Conservation (phyloP, 2,329 filamentous ascomycete species). For the Arthrobotrys iridis region DNA sequence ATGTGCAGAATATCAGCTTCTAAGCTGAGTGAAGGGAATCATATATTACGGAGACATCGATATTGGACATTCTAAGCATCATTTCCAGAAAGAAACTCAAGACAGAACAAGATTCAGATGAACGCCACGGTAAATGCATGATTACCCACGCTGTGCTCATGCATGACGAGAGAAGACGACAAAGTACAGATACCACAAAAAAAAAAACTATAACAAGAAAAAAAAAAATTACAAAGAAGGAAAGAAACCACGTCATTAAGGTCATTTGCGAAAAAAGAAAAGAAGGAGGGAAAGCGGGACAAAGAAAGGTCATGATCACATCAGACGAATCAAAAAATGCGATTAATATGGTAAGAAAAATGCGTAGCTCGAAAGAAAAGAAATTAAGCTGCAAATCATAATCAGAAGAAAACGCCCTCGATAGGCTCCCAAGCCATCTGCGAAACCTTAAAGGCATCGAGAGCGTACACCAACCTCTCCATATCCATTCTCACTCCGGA, state of each 20-base stretch:
- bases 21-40: background rate
- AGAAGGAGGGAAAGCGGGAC: background rate
- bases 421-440: conserved; percentile 48
- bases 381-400: background rate
- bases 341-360: background rate
- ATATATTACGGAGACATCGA: background rate
- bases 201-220: conserved; percentile 2
- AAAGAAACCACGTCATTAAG: conserved; percentile 28
- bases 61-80: background rate
- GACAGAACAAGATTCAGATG: conserved; percentile 15
- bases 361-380: background rate
- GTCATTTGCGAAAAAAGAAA: background rate
- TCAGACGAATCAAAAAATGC: conserved; percentile 23
- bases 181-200: conserved; percentile 26
- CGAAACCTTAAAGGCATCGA: conserved; percentile 48
- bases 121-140: conserved; percentile 49
- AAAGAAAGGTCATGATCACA: conserved; percentile 28
- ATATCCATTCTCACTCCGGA: conserved; percentile 40
- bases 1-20: background rate
- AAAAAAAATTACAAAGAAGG: background rate
- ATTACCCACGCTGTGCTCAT: conserved; percentile 49
- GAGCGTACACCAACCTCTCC: conserved; percentile 50
- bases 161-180: conserved; percentile 15
- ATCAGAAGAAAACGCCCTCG: conserved; percentile 50
- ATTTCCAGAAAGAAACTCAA: conserved; percentile 12